Base-by-base conservation (phyloP, 1,284 basidiomycete species). In the Boletus semigastroideus region DNA sequence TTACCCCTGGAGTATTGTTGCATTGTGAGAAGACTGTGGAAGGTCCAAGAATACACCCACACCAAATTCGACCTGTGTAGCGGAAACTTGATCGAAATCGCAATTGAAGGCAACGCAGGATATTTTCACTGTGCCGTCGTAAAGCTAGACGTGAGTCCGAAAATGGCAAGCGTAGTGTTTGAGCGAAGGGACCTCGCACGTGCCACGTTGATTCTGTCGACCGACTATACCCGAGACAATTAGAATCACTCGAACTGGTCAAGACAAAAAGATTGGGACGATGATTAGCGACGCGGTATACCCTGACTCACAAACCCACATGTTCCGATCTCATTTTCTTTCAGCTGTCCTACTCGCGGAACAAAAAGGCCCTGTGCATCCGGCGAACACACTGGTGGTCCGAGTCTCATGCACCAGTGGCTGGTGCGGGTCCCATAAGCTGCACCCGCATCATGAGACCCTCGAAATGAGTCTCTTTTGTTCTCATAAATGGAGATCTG, bases 91-190 rank as follows among this genome's bases (percentile, higher is more conserved):
- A 16, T 17, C 11, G 11, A 16, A 16, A n/a, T 30, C n/a, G 33
- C 25, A 22, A 22, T 22, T 3, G 14, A 9, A 33, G 6, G 31
- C 6, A 13, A 16, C 31, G 8, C 6, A 7, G 31, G 13, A 12
- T 31, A 14, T 22, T 22, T 5, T 22, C 22, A 22, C 22, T 22
- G 22, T 22, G 13, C 0, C 30, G 13, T 11, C 10, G 30, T 30
- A 5, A 42, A 30, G 19, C 19, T 30, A 33, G 25, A 22, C 19
- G 5, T 41, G 47, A 40, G n/a, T 42, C 58, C 58, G 22, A 31
- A 61, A 64, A 59, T 52, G 54, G 62, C 45, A 66, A 40, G 59
- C 16, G 52, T 62, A 57, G 57, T 66, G 49, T 54, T 65, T 34
- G 34, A 16, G 12, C 14, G n/a, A 25, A 45, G 38, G 28, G 20